phyloP scores from a whole-genome alignment of 495 filamentous ascomycete genomes.

The Talaromyces adpressus region DNA sequence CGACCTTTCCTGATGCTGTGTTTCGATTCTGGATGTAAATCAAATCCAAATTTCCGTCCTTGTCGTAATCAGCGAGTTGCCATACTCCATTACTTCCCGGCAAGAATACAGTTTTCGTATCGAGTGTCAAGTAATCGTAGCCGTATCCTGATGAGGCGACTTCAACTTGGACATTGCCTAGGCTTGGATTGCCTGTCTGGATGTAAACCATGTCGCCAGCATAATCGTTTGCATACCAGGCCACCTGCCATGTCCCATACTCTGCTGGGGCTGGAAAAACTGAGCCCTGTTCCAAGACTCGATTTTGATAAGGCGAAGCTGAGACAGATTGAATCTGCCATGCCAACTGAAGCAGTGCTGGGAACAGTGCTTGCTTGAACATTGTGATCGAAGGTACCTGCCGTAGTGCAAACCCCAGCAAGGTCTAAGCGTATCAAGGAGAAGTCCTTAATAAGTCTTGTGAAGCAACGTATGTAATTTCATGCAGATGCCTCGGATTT shows the following conservation, averaged over 20 bases:
- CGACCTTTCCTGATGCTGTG: neutral
- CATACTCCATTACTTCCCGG: neutral
- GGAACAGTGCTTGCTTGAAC: neutral
- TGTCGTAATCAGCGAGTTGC: neutral
- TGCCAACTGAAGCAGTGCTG: neutral
- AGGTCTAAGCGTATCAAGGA: neutral
- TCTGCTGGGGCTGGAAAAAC: neutral
- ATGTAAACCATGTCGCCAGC: neutral
- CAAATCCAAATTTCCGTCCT: neutral
- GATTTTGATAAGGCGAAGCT: neutral
- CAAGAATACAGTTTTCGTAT: neutral
- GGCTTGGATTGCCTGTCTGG: neutral
- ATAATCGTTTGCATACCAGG: neutral
- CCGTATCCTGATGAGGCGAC: neutral
- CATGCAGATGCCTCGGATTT: neutral
- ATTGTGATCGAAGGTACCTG: neutral
- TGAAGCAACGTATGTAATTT: neutral
- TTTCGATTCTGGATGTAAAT: slow-evolving; percentile 3
- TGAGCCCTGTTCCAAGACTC: neutral
- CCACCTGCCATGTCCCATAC: neutral
- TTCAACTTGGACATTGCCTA: neutral
- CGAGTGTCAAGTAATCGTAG: neutral
- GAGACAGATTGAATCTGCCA: neutral
- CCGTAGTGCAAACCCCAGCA: neutral
- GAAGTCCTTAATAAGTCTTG: neutral